These are phyloP conservation scores for Parietichytrium sp. DNA, from an alignment of 108 stramenopile genomes.

Conservation along the genomic window DNA sequence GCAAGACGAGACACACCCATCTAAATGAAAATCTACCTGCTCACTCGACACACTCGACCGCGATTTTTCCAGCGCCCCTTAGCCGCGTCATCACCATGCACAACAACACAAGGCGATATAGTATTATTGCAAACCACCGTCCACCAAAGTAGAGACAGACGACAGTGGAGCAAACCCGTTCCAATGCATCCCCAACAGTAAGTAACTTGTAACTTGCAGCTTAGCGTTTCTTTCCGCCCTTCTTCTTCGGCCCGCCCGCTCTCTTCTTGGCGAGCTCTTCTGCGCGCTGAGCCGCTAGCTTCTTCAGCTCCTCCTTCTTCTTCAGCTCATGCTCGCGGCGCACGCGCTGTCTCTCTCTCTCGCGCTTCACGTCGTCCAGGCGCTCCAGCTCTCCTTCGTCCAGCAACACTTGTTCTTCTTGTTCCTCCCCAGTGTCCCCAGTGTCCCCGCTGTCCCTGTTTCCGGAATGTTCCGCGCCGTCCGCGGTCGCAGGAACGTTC, in stretches of 20 bases:
- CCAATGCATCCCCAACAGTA: too few species aligned
- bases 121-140: too few species aligned
- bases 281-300: conserved; percentile 3
- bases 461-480: not conserved
- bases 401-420: not conserved
- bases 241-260: conserved; percentile 10
- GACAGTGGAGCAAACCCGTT: too few species aligned
- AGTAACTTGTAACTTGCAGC: not conserved
- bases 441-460: too few species aligned
- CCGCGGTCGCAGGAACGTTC: not conserved
- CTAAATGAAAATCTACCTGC: too few species aligned
- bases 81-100: too few species aligned
- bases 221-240: conserved; percentile 19
- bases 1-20: too few species aligned
- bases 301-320: not conserved
- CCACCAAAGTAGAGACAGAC: too few species aligned
- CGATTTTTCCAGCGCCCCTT: too few species aligned
- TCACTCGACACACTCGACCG: too few species aligned
- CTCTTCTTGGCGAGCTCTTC: conserved; percentile 9
- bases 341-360: not conserved
- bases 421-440: too few species aligned
- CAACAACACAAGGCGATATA: too few species aligned
- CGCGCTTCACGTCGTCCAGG: not conserved
- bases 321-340: not conserved
- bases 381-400: conserved; percentile 24